Evolutionary conservation across 805 yeast species (phyloP), one percentile per base, ranked within the genome.

Genomic region (Candida corydali): DNA sequence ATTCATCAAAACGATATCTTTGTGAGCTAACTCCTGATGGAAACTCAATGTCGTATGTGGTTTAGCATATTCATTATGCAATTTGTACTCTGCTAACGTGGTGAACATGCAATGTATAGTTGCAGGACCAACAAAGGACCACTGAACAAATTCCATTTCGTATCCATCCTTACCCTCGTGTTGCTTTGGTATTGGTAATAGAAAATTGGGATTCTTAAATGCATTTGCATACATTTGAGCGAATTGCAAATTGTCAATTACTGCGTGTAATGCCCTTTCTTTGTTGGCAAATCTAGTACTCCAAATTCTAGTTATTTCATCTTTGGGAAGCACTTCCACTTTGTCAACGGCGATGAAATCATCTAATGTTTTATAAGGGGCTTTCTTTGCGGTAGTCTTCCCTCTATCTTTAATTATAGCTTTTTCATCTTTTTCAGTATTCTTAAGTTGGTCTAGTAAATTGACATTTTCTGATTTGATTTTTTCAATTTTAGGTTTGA

Each of bases 31-130:
- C 38, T 93, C 96, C 29, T 81, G 77, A 63, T 91, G 97, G 69
- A 91, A 84, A 59, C 80, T 77, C 44, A 93, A 67, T 0, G 96
- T 86, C 0, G 97, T 87, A 59, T 93, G 98, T 1, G 98, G 98
- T 54, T 86, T 82, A 8, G 98, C 96, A 59, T 71, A 93, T 54
- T 91, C 97, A 38, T 76, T 78, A 54, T 91, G 96, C 19, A 88
- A 71, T 58, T 91, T 88, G 61, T 78, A 93, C 61, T 93, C 98
- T 1, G 93, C 89, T 45, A 93, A 71, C 0, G 96, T 80, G 2
- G 98, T 93, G 49, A 93, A 69, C 74, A 93, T 73, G 54, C 95
- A 86, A 62, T 93, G 96, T 1, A 86, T 70, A 2, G 97, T 89
- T 28, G 78, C 50, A 11, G 85, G 81, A 1, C 91, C 95, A 10